Evolutionary conservation across 768 basidiomycete genomes (phyloP), one percentile per base, ranked within the genome.

Genomic region (Mycena vitilis): DNA sequence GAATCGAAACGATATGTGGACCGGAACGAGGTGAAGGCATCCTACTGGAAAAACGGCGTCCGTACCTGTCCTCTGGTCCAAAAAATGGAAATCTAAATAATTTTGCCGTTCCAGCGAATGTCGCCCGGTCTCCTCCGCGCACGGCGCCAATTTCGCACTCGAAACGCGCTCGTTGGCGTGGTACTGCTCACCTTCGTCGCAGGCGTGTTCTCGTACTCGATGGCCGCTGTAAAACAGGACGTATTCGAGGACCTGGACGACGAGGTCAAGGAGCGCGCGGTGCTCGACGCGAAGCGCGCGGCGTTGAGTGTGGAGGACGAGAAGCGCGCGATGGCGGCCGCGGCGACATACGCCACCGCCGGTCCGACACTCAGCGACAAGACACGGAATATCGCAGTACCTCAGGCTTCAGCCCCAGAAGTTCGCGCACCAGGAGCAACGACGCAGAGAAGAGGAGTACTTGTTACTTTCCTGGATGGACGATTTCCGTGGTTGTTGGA

Each of bases 191-290:
- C 86, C 0, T 96, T 98, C 76, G 91, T 88, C 36, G 86, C 88
- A 16, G 92, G 91, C 34, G 90, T 98, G 11, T 99, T 95, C 88
- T 85, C 90, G 5, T 99, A 98, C 81, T 96, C 95, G 20, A 97
- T 99, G 75, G 88, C 89, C 37, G 96, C 95, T 36, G 96, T 98
- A 63, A 95, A 92, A 75, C 96, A 98, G 75, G 96, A 98, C 76
- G 89, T 92, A 47, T 98, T 97, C 76, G 89, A 92, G 71, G 94
- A 95, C 76, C 85, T 94, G 48, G 93, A 94, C 73, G 91, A 93
- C 69, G 92, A 93, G 75, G 94, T 89, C 36, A 81, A 81, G 68
- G 86, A 86, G 48, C 83, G 85, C 82, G 38, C 77, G 74, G 37
- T 75, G 75, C 9, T 75, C 76, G 63, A 75, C 72, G 65, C 65